phyloP scores from a whole-genome alignment of 306 rosid genomes.

The Castanea sativa region DNA sequence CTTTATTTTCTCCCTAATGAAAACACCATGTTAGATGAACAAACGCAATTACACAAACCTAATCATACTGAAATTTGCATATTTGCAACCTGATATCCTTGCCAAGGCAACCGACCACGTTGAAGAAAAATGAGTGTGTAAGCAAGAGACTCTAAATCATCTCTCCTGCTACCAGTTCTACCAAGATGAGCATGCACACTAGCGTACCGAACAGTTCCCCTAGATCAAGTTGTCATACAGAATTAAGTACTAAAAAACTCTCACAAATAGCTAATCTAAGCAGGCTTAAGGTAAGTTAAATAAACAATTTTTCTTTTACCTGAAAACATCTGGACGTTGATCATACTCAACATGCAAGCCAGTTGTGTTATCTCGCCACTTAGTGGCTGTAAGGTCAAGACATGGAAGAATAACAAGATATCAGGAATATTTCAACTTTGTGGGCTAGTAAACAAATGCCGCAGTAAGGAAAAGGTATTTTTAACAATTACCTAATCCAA shows the following conservation, averaged over 20 bases:
- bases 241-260: neutral
- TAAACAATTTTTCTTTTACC: conserved; percentile 34
- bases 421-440: neutral
- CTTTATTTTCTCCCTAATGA: conserved; percentile 87
- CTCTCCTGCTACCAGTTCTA: conserved; percentile 90
- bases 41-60: neutral
- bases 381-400: conserved; percentile 56
- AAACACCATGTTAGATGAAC: conserved; percentile 24
- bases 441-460: neutral
- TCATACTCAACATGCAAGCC: conserved; percentile 89
- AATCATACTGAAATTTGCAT: neutral
- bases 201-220: conserved; percentile 88
- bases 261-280: neutral
- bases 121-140: conserved; percentile 82
- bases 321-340: conserved; percentile 90
- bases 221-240: conserved; percentile 17
- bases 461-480: neutral
- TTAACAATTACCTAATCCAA: conserved; percentile 61
- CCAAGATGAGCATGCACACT: conserved; percentile 92
- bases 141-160: conserved; percentile 93
- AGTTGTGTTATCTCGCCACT: conserved; percentile 65
- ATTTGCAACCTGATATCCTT: conserved; percentile 65
- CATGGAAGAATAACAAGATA: conserved; percentile 11
- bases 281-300: neutral
- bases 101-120: conserved; percentile 92